Base-by-base conservation (phyloP, 1,284 basidiomycete genomes). In the Leccinum pallidistipes region DNA sequence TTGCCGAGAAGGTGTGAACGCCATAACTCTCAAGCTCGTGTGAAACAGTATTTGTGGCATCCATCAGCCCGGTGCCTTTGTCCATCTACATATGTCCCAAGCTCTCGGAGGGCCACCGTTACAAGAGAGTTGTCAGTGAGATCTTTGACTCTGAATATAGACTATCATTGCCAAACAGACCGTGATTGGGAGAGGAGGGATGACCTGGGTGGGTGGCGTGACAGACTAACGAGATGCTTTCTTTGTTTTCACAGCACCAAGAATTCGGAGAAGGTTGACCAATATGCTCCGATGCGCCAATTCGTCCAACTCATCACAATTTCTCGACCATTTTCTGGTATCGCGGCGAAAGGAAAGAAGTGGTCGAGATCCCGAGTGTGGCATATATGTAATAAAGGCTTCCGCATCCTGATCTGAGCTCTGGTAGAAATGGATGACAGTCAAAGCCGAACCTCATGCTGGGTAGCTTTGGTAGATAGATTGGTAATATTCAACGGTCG, bases 291-390 rank as follows among this genome's bases (percentile, higher is more conserved):
- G 90, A 77, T 99, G 97, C 18, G 97, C 97, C 50, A 99, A n/a
- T n/a, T 99, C 97, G 75, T 98, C 97, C 64, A 99, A 82, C 31
- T n/a, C n/a, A n/a, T n/a, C n/a, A n/a, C n/a, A n/a, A 99, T 99
- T 79, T 98, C 95, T 64, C 97, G 91, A 53, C 97, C 97, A 72
- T 98, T 98, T 79, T 98, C 97, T 12, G 97, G 96, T 55, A 99
- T 91, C 62, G 96, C 97, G 60, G 97, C 97, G 78, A 99, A 99
- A 47, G 97, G 97, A 65, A 98, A 86, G 71, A 99, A 93, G 79
- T 98, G 98, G 79, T 99, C 97, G 64, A 99, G 86, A 7, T 55
- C 91, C 90, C 61, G n/a, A 98, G 87, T 50, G 90, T 95, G 51
- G 91, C 87, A 80, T 98, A 99, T 77, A 99, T 97, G 78, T 99